Base-by-base conservation (phyloP, 768 basidiomycete genomes). In the Daedaleopsis nitida region DNA sequence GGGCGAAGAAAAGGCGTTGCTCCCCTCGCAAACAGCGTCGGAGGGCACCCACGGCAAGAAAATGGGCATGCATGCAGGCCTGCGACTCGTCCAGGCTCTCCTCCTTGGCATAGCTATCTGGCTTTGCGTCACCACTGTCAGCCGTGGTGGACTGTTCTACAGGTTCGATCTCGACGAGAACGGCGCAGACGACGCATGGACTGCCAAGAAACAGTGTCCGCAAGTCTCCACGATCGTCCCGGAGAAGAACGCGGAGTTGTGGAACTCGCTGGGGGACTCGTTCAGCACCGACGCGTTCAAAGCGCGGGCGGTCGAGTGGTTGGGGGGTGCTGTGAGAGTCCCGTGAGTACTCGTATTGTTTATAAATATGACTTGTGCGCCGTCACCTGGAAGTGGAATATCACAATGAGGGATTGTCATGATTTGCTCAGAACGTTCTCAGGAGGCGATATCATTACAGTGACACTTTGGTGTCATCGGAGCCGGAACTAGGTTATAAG, bases 271-370 rank as follows among this genome's bases (percentile, higher is more conserved):
- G 4, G 68, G 70, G 10, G 60, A 70, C 16, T 58, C 66, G 5
- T 75, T 76, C 49, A 69, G 63, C 27, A 75, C 74, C 2, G 72
- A 76, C 6, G 68, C 42, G 27, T 83, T 80, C 69, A 70, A 73
- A 62, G 23, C 32, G 21, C 56, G 65, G 19, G 68, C 68, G 13
- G 64, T 68, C 8, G 65, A 69, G 23, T 68, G 61, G 65, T 60
- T 71, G 24, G 63, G 62, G 3, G 70, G 66, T 19, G 70, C 70
- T 10, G 63, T 71, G 13, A 53, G 63, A 17, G 65, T 80, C 32
- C 85, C 64, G 77, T 79, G 60, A 71, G 75, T 73, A n/a, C 24
- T 23, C 21, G 10, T 10, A 2, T 13, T 49, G 13, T 11, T 2
- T 14, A 24, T 49, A 13, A 10, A 13, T 21, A 21, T 1, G 10